These are phyloP conservation scores for Babesia bovis DNA, from an alignment of 169 alveolate species.

Conservation along the genomic window DNA sequence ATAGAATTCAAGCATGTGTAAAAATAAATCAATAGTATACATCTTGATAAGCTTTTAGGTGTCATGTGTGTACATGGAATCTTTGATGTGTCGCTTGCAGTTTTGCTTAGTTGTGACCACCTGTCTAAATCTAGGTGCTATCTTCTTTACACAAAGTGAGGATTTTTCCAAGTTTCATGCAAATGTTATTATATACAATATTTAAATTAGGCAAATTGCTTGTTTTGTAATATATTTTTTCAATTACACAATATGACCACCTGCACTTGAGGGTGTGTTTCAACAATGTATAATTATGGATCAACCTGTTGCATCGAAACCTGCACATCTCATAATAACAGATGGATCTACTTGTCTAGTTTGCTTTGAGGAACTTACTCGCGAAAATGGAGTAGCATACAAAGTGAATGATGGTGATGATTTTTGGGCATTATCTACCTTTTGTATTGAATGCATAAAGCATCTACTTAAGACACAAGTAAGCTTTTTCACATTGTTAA, in stretches of 20 bases:
- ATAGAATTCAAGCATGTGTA: background rate
- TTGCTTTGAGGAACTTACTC: slow-evolving; percentile 56
- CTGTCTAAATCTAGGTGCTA: too few species aligned
- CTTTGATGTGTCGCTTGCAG: background rate
- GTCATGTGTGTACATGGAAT: background rate
- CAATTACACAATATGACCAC: too few species aligned
- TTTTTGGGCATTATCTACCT: slow-evolving; percentile 53
- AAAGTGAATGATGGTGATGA: slow-evolving; percentile 21
- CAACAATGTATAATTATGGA: too few species aligned
- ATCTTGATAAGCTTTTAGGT: background rate
- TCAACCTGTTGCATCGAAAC: too few species aligned
- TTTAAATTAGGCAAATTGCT: too few species aligned
- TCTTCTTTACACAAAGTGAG: too few species aligned
- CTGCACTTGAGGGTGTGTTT: too few species aligned
- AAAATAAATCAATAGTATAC: background rate
- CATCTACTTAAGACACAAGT: slow-evolving; percentile 53
- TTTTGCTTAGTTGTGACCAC: too few species aligned
- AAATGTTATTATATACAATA: too few species aligned
- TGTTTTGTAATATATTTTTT: too few species aligned
- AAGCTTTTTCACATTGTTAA: background rate
- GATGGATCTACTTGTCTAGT: slow-evolving; percentile 49
- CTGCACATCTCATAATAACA: background rate
- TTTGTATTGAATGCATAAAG: slow-evolving; percentile 58
- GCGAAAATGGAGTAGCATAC: slow-evolving; percentile 57
- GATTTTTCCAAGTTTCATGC: too few species aligned